Percentiles rank a stretch among this genome's conserved stretches.
Evolutionary conservation across 2,329 filamentous ascomycete genomes (phyloP).

Genomic region (Fusarium incarnatum): DNA sequence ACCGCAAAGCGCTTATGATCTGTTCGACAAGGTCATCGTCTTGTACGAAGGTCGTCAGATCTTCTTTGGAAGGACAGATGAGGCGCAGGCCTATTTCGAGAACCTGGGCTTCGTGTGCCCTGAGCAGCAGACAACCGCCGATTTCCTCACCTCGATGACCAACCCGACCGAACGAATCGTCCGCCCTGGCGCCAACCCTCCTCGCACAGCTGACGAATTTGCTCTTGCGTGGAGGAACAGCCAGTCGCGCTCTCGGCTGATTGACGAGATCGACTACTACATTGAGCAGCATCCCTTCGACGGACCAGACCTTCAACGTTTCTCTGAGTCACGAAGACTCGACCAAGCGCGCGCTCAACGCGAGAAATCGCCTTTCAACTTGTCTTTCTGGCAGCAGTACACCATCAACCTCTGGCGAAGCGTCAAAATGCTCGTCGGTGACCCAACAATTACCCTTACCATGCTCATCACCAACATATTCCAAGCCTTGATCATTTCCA

Average conservation of each 20-base stretch:
- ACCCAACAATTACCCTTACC: slow-evolving; percentile 28
- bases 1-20: slow-evolving; percentile 51
- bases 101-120: slow-evolving; percentile 66
- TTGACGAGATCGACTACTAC: slow-evolving; percentile 49
- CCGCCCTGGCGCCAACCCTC: slow-evolving; percentile 48
- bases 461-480: slow-evolving; percentile 39
- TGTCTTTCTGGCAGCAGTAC: slow-evolving; percentile 28
- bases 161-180: slow-evolving; percentile 50
- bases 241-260: slow-evolving; percentile 38
- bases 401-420: slow-evolving; percentile 26
- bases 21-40: slow-evolving; percentile 76
- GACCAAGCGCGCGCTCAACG: slow-evolving; percentile 36
- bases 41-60: slow-evolving; percentile 76
- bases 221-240: slow-evolving; percentile 49
- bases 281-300: slow-evolving; percentile 38
- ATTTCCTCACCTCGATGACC: slow-evolving; percentile 72
- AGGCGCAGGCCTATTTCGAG: slow-evolving; percentile 45
- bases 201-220: slow-evolving; percentile 53
- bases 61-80: slow-evolving; percentile 51
- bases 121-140: slow-evolving; percentile 70
- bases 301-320: slow-evolving; percentile 36
- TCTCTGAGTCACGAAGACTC: slow-evolving; percentile 27
- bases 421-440: slow-evolving; percentile 24
- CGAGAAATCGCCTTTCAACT: slow-evolving; percentile 30
- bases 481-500: slow-evolving; percentile 27